Evolutionary conservation across 352 stramenopile species (phyloP), one percentile per base, ranked within the genome.

Genomic region (Phytophthora pisi): DNA sequence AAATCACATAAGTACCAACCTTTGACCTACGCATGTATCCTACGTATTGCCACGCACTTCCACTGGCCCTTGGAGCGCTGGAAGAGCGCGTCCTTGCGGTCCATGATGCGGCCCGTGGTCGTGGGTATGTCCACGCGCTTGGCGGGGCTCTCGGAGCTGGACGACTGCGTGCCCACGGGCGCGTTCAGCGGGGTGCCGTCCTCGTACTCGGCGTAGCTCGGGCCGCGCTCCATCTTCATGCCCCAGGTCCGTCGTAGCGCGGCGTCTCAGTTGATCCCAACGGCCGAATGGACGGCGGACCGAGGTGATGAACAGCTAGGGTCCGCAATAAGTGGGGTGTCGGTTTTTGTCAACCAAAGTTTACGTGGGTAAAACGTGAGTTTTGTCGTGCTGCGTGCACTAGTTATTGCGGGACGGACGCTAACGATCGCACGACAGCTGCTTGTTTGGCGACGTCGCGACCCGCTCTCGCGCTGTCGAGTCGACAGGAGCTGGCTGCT

Each of bases 11-110:
- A 69, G 46, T 49, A 38, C 45, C 23, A 4, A 42, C 20, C 28
- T 18, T 53, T 28, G 45, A 51, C 45, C 16, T 28, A 28, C 34
- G 15, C 4, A 20, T 20, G 20, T 30, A 11, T 31, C 38, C 16
- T 13, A 36, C 7, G 36, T 8, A 72, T 36, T 58, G 18, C 16
- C 16, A 66, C 82, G 62, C 64, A 93, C 85, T 93, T 93, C 85
- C 85, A 93, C 64, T 88, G 82, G 10, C 85, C 85, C 58, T 86
- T 86, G 10, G 85, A 93, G 61, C 85, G 83, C 67, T 88, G 67
- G 53, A 90, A 84, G 26, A 74, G 55, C n/a, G 64, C 66, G 60
- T 91, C 85, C 45, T 84, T 82, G 57, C 85, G 82, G 66, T 93
- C 85, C 68, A 93, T 90, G 51, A 93, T 89, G 50, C 85, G 82